Conservation (phyloP, 805 yeast genomes). For the Tetrapisispora namnaoensis region DNA sequence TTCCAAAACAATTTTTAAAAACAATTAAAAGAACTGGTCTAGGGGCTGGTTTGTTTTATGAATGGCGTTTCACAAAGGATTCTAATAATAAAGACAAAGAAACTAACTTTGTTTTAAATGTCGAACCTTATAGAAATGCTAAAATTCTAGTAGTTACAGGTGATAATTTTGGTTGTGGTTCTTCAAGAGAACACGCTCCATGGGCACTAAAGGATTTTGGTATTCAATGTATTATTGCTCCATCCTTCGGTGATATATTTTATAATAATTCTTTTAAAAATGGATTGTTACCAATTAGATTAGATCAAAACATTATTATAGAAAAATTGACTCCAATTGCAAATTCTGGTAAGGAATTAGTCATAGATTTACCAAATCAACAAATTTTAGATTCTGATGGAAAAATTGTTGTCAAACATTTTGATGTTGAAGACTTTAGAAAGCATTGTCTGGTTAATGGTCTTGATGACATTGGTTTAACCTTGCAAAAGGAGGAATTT, state of each 20-base stretch:
- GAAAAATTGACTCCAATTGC: conserved; percentile 76
- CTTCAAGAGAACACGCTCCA: conserved; percentile 98
- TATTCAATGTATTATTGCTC: conserved; percentile 90
- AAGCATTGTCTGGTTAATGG: conserved; percentile 93
- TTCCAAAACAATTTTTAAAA: conserved; percentile 96
- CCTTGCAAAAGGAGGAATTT: conserved; percentile 76
- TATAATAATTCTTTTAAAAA: conserved; percentile 96
- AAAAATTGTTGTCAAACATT: conserved; percentile 67
- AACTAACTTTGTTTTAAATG: conserved; percentile 89
- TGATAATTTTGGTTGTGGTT: conserved; percentile 97
- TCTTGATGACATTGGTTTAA: conserved; percentile 92
- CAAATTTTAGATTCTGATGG: conserved; percentile 58
- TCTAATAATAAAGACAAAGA: conserved; percentile 56
- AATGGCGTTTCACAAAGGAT: conserved; percentile 67
- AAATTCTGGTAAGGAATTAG: conserved; percentile 52
- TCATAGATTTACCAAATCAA: conserved; percentile 82
- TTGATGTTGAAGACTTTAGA: conserved; percentile 85
- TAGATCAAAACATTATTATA: conserved; percentile 67
- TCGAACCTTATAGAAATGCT: conserved; percentile 69
- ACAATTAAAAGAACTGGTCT: conserved; percentile 97
- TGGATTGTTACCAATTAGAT: conserved; percentile 85
- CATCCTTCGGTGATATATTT: conserved; percentile 96
- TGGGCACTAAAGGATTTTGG: conserved; percentile 99
- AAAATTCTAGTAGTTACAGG: conserved; percentile 86
- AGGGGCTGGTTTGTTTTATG: conserved; percentile 80